Base-by-base conservation (phyloP, 805 yeast species). In the Saturnispora besseyi region DNA sequence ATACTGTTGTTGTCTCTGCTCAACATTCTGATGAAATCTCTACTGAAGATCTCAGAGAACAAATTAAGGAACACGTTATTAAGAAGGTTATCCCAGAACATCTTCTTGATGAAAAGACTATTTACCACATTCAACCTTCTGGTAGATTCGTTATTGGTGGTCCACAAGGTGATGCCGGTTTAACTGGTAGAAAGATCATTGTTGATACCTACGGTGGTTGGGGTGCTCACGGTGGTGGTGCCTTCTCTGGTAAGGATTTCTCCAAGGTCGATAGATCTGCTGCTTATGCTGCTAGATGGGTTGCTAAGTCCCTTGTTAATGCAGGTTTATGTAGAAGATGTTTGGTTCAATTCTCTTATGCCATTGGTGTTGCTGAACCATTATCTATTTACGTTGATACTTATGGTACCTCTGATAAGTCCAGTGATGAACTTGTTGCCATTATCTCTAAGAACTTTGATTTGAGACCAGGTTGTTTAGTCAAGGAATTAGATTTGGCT, bases 221-320 rank as follows among this genome's bases (percentile, higher is more conserved):
- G 95, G 97, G 99, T 75, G 98, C 99, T 67, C 99, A 93, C 80
- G 99, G 99, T 76, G 99, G 99, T 80, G 99, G 99, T 80, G 99
- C 99, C 58, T 93, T 93, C 89, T 86, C 96, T 58, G 99, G 99
- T 74, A 93, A 93, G 81, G 99, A 93, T 75, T 93, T 87, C 87
- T 88, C 97, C 71, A 93, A 93, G 81, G 99, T 93, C 67, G 99
- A 93, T 75, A 87, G 99, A 78, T 91, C 98, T 58, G 99, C 99
- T 69, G 99, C 99, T 61, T 93, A 93, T 71, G 97, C 99, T 66
- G 99, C 99, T 64, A 89, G 99, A 79, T 93, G 99, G 99, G 97
- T 93, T 64, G 99, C 99, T 71, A 93, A 93, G 79, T 93, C 99
- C 50, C 81, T 93, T 64, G 95, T 93, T 59, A 76, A 79, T 63